Evolutionary conservation across 1,284 basidiomycete genomes (phyloP).

Genomic region (Trametes hirsuta): DNA sequence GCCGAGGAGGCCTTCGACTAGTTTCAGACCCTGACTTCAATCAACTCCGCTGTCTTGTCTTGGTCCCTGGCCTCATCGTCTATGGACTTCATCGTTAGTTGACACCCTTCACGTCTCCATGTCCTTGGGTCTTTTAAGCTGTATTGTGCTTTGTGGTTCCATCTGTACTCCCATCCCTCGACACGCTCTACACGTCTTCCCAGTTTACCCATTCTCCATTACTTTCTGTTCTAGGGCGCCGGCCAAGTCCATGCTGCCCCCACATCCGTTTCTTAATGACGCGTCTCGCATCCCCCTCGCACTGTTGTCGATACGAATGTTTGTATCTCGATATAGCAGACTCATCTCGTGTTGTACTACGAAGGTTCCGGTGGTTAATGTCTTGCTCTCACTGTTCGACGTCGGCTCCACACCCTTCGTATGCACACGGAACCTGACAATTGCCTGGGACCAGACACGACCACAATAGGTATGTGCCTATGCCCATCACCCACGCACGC

Average conservation of each 20-base stretch:
- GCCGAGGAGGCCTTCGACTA: slow-evolving; percentile 87
- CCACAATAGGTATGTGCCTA: too few species aligned
- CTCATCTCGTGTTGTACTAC: background rate
- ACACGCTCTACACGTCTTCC: slow-evolving; percentile 3
- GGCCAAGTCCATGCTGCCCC: too few species aligned
- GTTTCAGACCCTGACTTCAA: background rate
- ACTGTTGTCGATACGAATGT: slow-evolving; percentile 21
- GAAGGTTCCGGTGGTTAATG: background rate
- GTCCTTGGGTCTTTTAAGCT: slow-evolving; percentile 16
- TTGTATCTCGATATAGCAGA: slow-evolving; percentile 24
- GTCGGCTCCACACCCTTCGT: background rate
- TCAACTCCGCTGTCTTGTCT: background rate
- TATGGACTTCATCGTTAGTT: slow-evolving; percentile 15
- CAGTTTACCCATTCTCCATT: background rate
- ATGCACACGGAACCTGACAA: background rate
- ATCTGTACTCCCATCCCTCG: background rate
- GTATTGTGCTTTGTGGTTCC: slow-evolving; percentile 21
- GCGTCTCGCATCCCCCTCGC: slow-evolving; percentile 1
- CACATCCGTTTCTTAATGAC: too few species aligned
- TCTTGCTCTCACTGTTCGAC: background rate
- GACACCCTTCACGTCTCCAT: slow-evolving; percentile 12
- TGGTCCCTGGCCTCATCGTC: background rate
- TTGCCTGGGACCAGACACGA: too few species aligned
- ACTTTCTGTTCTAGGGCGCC: background rate
- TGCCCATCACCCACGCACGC: too few species aligned